Evolutionary conservation across 2,329 filamentous ascomycete genomes (phyloP).

Genomic region (Neocatenulostroma microsporum): DNA sequence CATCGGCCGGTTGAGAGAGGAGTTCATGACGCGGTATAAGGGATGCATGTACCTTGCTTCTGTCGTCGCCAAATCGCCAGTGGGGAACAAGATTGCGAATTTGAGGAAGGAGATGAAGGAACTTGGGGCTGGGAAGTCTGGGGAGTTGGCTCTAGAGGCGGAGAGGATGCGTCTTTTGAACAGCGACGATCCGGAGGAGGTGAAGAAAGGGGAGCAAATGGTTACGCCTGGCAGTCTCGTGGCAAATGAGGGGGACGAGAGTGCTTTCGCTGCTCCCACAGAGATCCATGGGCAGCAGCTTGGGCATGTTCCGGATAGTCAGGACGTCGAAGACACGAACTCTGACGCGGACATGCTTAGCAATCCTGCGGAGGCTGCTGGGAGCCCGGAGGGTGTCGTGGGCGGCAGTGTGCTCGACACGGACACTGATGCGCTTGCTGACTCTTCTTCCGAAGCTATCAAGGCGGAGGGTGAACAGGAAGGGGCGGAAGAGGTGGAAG

Average conservation of each 20-base stretch:
- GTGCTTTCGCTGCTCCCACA: conserved; percentile 22
- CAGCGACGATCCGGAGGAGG: conserved; percentile 61
- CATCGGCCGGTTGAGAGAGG: conserved; percentile 66
- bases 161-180: conserved; percentile 59
- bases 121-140: conserved; percentile 12
- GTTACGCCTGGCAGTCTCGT: conserved; percentile 72
- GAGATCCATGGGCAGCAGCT: conserved; percentile 26
- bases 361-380: conserved; percentile 1
- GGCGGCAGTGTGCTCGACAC: conserved; percentile 4
- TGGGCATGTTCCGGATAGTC: conserved; percentile 19
- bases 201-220: conserved; percentile 62
- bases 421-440: conserved; percentile 5
- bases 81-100: conserved; percentile 41
- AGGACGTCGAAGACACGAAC: conserved; percentile 6
- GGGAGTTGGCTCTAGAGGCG: conserved; percentile 65
- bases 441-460: conserved; percentile 5
- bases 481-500: too few relatives aligned
- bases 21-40: conserved; percentile 75
- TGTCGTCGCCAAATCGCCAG: conserved; percentile 39
- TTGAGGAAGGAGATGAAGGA: conserved; percentile 21
- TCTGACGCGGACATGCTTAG: conserved; percentile 7
- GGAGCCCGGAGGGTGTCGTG: conserved; percentile 6
- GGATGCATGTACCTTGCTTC: conserved; percentile 67
- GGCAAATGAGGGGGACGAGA: conserved; percentile 48
- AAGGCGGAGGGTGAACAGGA: too few relatives aligned